These are phyloP conservation scores for Fusarium sp. DNA, from an alignment of 2,329 filamentous ascomycete genomes.

Conservation along the genomic window DNA sequence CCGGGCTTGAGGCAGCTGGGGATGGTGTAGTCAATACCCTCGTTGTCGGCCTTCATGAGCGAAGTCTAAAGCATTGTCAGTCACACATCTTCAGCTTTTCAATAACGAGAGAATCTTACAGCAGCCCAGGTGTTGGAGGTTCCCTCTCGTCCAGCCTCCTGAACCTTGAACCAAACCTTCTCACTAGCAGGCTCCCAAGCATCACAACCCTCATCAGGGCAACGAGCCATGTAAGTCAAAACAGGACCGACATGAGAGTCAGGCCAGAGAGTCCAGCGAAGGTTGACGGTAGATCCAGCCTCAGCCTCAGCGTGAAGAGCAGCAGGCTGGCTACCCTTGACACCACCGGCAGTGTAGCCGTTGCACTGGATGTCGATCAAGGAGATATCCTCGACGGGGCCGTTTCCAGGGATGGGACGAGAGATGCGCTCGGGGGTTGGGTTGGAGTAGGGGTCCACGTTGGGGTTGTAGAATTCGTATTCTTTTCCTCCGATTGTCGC, in stretches of 20 bases:
- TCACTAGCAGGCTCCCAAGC: constrained; percentile 59
- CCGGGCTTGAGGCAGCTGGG: constrained; percentile 64
- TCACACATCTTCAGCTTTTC: neutral
- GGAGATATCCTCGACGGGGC: constrained; percentile 66
- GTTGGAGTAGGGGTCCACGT: constrained; percentile 58
- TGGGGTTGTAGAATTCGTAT: constrained; percentile 53
- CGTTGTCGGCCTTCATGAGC: constrained; percentile 60
- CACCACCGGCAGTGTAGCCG: constrained; percentile 62
- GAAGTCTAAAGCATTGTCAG: constrained; percentile 46
- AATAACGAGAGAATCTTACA: constrained; percentile 42
- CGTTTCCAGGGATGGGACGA: constrained; percentile 69
- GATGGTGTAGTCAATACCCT: constrained; percentile 64
- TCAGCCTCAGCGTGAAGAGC: constrained; percentile 64
- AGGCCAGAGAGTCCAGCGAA: constrained; percentile 67
- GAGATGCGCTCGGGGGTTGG: constrained; percentile 65
- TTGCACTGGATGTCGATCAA: constrained; percentile 68
- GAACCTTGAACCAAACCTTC: constrained; percentile 69
- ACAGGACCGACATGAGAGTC: constrained; percentile 65
- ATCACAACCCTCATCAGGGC: constrained; percentile 64
- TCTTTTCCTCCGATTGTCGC: constrained; percentile 56
- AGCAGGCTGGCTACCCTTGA: constrained; percentile 63
- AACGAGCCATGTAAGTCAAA: constrained; percentile 71
- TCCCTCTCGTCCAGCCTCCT: constrained; percentile 62
- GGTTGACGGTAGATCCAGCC: constrained; percentile 65
- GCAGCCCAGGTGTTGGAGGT: constrained; percentile 63